Evolutionary conservation across 1,284 basidiomycete species (phyloP), one percentile per base, ranked within the genome.

Genomic region (Trametes polyzona): DNA sequence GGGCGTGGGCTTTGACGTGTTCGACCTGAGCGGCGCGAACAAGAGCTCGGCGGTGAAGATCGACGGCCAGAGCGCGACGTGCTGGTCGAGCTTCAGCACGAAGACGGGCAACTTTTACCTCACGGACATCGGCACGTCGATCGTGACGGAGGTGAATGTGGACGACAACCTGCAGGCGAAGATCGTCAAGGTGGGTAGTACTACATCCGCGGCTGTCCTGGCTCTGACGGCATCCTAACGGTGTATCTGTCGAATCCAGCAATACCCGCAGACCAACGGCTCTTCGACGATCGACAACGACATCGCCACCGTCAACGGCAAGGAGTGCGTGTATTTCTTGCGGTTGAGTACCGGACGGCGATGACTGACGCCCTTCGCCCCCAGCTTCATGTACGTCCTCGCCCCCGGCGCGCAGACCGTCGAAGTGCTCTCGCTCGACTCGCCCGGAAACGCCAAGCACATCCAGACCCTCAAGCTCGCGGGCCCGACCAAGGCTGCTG

Each of bases 101-200:
- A 72, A 76, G 69, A 81, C 78, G 1, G 77, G 77, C 10, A 80
- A 77, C 69, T 80, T 79, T 70, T 83, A 78, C 68, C 65, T 83
- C 23, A 78, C 74, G 14, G 80, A 83, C 61, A 72, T 79, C 53
- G 73, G 68, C 19, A 79, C 77, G 6, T 65, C 74, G 4, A 68
- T 67, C 14, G 73, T 83, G 48, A 80, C 77, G 0, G 81, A 83
- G 69, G 74, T 82, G 32, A 73, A 73, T 32, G 72, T 83, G 41
- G 74, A 78, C 66, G 65, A 72, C 51, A 75, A 77, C 56, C 74
- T 83, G 33, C 72, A 74, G 52, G 74, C 71, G 3, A 72, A 70
- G 21, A 74, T 83, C 44, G 77, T 83, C 30, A 77, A 76, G 72
- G 78, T 75, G n/a, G n/a, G n/a, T n/a, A n/a, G n/a, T n/a, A n/a